A percentile compares a stretch with the other conserved stretches of the same genome.
These are phyloP conservation scores for Gypsophila paniculata DNA, from an alignment of 179 eudicot species.

Conservation along the genomic window DNA sequence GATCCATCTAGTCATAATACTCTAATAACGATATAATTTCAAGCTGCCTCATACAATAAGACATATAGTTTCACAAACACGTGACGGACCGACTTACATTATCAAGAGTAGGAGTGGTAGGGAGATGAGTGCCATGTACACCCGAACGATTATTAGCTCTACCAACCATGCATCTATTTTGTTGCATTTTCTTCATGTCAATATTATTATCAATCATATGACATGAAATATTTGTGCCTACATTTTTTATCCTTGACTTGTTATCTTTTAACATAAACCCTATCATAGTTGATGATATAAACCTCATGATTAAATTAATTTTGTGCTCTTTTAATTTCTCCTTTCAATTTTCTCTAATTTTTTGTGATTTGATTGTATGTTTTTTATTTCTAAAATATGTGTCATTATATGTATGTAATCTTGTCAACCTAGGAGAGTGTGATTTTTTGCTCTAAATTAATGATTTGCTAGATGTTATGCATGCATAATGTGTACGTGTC, in stretches of 20 bases:
- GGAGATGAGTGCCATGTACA: slow-evolving; percentile 43
- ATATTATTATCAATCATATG: not conserved
- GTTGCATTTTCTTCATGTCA: slow-evolving; percentile 17
- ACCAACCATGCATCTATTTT: slow-evolving; percentile 33
- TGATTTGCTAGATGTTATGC: slow-evolving; percentile 13
- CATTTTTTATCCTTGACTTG: not conserved
- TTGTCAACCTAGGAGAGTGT: no score
- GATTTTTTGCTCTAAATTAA: not conserved
- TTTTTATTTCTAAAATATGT: not conserved
- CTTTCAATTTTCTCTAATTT: not conserved
- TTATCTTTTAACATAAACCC: slow-evolving; percentile 17
- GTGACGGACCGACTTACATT: slow-evolving; percentile 22
- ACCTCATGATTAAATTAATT: slow-evolving; percentile 7
- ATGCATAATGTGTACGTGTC: slow-evolving; percentile 30
- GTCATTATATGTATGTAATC: not conserved
- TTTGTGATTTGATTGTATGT: not conserved
- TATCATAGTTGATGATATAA: slow-evolving; percentile 19
- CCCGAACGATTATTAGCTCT: slow-evolving; percentile 47
- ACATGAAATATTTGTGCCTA: not conserved
- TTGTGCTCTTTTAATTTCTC: not conserved
- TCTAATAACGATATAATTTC: no score
- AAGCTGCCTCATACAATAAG: no score
- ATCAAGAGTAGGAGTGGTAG: slow-evolving; percentile 24
- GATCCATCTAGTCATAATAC: no score
- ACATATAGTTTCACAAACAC: no score